Percentiles rank a stretch among this genome's conserved stretches.
Conservation (phyloP, 305 asterid species). For the Fraxinus greggii region DNA sequence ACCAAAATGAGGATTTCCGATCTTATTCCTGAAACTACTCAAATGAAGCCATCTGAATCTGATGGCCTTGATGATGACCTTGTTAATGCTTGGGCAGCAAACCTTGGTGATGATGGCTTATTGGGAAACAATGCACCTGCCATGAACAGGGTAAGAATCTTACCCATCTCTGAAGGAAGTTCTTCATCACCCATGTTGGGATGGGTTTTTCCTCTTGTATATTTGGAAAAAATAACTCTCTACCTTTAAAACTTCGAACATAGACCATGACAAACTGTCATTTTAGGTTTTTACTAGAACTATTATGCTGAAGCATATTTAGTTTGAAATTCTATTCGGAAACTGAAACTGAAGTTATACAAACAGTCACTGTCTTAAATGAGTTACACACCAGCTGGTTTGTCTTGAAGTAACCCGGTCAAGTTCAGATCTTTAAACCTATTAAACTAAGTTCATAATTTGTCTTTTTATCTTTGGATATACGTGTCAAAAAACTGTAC, state of each 20-base stretch:
- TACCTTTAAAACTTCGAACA: not conserved
- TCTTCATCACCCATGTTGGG: not conserved
- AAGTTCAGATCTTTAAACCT: not conserved
- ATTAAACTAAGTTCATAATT: not conserved
- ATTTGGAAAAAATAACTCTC: not conserved
- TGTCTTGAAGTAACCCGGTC: not conserved
- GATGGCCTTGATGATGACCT: conserved; percentile 92
- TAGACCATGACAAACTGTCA: not conserved
- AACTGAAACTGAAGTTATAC: not conserved
- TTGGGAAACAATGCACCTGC: conserved; percentile 76
- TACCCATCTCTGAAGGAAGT: not conserved
- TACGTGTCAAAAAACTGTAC: not conserved
- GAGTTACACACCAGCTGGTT: not conserved
- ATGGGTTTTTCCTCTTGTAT: not conserved
- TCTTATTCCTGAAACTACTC: conserved; percentile 73
- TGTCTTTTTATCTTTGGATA: not conserved
- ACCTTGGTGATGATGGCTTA: conserved; percentile 86
- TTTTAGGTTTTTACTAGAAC: not conserved
- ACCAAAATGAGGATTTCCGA: conserved; percentile 72
- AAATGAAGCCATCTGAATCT: conserved; percentile 58
- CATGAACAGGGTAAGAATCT: conserved; percentile 78
- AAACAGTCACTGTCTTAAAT: not conserved
- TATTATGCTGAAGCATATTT: not conserved
- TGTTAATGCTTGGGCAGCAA: conserved; percentile 97
- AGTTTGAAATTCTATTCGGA: not conserved